These are phyloP conservation scores for Monocercomonoides exilis DNA, from an alignment of 78 protist species.

Conservation along the genomic window DNA sequence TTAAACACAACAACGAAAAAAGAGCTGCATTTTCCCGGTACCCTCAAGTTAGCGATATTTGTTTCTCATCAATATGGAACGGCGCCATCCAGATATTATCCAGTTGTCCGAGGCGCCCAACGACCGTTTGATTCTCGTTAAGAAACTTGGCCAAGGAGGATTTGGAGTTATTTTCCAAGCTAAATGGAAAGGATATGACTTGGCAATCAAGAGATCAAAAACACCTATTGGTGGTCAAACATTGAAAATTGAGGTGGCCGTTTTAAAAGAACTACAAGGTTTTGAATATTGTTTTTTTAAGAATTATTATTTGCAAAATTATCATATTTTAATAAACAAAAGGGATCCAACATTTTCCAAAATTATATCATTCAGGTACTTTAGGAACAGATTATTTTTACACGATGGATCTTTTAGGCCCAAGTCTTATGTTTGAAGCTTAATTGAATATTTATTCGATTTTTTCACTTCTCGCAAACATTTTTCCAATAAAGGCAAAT, in stretches of 20 bases:
- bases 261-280: neutral
- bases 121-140: neutral
- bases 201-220: neutral
- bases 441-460: neutral
- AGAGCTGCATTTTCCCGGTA: too few relatives aligned
- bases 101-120: neutral
- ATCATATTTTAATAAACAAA: too few relatives aligned
- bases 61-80: too few relatives aligned
- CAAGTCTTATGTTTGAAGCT: neutral
- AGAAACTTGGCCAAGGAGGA: neutral
- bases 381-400: neutral
- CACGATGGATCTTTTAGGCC: neutral
- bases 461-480: neutral
- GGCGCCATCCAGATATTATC: neutral
- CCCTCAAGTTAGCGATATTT: too few relatives aligned
- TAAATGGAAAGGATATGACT: neutral
- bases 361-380: neutral
- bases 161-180: neutral
- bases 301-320: too few relatives aligned
- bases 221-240: neutral
- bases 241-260: neutral
- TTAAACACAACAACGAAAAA: too few relatives aligned
- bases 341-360: neutral
- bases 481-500: neutral
- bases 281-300: neutral